These are phyloP conservation scores for Xenoacremonium recifei DNA, from an alignment of 2,329 filamentous ascomycete genomes.

Conservation along the genomic window DNA sequence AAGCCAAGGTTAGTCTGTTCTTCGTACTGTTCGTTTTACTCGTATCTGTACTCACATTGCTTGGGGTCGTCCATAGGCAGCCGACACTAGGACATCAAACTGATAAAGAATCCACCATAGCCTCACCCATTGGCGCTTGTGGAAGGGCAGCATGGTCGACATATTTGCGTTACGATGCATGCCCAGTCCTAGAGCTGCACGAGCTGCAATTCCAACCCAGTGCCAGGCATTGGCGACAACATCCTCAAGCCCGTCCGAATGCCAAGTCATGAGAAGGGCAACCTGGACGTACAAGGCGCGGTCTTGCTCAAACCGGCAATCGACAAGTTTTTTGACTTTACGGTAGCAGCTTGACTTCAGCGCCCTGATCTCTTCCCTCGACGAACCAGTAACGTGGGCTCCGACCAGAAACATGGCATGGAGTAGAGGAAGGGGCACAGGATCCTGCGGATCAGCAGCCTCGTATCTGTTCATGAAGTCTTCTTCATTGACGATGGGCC, in stretches of 20 bases:
- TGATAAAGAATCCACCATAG: constrained; percentile 42
- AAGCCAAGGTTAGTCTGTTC: background rate
- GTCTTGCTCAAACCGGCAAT: constrained; percentile 52
- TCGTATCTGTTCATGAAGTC: constrained; percentile 50
- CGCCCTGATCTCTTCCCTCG: constrained; percentile 38
- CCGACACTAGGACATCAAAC: constrained; percentile 35
- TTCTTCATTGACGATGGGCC: constrained; percentile 51
- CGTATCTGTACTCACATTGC: constrained; percentile 36
- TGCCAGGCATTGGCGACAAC: constrained; percentile 51
- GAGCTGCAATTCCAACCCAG: constrained; percentile 52
- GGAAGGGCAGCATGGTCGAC: constrained; percentile 27
- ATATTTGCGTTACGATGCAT: constrained; percentile 42
- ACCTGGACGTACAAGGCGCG: constrained; percentile 53
- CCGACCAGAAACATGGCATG: constrained; percentile 52
- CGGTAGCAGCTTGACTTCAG: constrained; percentile 48
- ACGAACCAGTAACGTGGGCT: constrained; percentile 44
- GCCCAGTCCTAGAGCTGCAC: constrained; percentile 52
- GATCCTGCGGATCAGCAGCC: constrained; percentile 41
- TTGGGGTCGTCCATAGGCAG: constrained; percentile 48
- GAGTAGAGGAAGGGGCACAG: constrained; percentile 46
- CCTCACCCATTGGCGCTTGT: constrained; percentile 36
- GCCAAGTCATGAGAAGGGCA: constrained; percentile 54
- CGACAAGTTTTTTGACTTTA: constrained; percentile 52
- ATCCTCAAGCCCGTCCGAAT: constrained; percentile 54
- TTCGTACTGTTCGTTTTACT: background rate